These are phyloP conservation scores for Rhizopus delemar DNA, from an alignment of 371 early-diverging fungal genomes.

Conservation along the genomic window DNA sequence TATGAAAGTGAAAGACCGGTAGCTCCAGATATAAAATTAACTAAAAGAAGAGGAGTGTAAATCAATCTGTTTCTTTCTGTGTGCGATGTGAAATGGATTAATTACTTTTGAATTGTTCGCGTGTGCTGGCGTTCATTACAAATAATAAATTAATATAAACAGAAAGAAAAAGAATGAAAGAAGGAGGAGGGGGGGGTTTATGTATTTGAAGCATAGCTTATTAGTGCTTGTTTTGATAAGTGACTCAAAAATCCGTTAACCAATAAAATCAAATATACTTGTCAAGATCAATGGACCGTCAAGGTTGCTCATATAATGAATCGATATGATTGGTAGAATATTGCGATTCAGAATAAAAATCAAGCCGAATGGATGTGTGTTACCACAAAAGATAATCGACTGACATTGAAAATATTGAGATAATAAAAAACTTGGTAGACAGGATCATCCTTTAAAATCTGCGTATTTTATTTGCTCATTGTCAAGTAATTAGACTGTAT, in stretches of 20 bases:
- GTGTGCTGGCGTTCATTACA: neutral
- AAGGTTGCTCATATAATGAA: constrained; percentile 18
- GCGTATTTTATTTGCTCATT: no score
- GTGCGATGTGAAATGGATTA: neutral
- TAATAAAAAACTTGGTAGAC: neutral
- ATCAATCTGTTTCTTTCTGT: neutral
- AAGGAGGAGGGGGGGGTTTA: neutral
- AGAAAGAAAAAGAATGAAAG: constrained; percentile 1
- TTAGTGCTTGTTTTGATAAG: constrained; percentile 6
- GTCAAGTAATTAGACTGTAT: no score
- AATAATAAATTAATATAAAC: neutral
- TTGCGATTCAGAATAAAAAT: neutral
- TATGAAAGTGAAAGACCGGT: constrained; percentile 67
- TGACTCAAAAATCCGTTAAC: neutral
- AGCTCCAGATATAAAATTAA: constrained; percentile 70
- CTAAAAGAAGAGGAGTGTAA: constrained; percentile 26
- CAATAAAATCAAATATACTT: neutral
- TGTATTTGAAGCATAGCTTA: neutral
- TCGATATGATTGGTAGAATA: constrained; percentile 15
- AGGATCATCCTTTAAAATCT: neutral
- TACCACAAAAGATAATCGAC: no score
- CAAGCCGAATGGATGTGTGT: no score
- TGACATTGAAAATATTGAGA: no score
- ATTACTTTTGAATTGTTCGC: constrained; percentile 29
- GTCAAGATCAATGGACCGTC: constrained; percentile 14